phyloP scores from a whole-genome alignment of 805 yeast genomes.

The Candida ascalaphidarum region DNA sequence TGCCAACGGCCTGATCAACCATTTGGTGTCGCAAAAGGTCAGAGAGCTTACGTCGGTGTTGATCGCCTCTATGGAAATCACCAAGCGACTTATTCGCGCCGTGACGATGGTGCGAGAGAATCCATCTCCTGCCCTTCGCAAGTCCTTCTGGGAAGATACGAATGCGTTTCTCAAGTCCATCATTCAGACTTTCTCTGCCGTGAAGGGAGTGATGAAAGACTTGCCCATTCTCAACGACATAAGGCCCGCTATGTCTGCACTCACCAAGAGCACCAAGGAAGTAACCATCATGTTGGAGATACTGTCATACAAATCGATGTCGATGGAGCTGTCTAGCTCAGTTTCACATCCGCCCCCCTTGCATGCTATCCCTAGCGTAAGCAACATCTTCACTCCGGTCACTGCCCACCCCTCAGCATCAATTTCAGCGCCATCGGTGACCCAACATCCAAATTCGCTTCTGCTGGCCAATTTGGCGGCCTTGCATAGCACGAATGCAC shows the following conservation, averaged over 20 bases:
- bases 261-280: slow-evolving; percentile 87
- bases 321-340: slow-evolving; percentile 5
- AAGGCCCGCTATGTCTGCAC: slow-evolving; percentile 66
- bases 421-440: slow-evolving; percentile 6
- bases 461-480: slow-evolving; percentile 2
- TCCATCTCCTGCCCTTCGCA: slow-evolving; percentile 42
- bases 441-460: slow-evolving; percentile 3
- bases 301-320: slow-evolving; percentile 10
- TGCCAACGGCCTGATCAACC: slow-evolving; percentile 15
- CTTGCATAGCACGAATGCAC: too few species aligned
- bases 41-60: slow-evolving; percentile 74
- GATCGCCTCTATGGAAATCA: slow-evolving; percentile 73
- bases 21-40: slow-evolving; percentile 52
- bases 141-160: slow-evolving; percentile 76
- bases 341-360: slow-evolving; percentile 14
- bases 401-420: slow-evolving; percentile 15
- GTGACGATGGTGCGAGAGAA: slow-evolving; percentile 43
- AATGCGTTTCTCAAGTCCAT: slow-evolving; percentile 76
- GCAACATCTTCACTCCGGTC: slow-evolving; percentile 23
- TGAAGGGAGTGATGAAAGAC: slow-evolving; percentile 75
- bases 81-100: slow-evolving; percentile 53
- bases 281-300: slow-evolving; percentile 76
- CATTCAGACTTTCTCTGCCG: slow-evolving; percentile 73
- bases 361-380: slow-evolving; percentile 21
- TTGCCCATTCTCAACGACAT: slow-evolving; percentile 73